Conservation (phyloP, 306 rosid species). For the Dryas octopetala region DNA sequence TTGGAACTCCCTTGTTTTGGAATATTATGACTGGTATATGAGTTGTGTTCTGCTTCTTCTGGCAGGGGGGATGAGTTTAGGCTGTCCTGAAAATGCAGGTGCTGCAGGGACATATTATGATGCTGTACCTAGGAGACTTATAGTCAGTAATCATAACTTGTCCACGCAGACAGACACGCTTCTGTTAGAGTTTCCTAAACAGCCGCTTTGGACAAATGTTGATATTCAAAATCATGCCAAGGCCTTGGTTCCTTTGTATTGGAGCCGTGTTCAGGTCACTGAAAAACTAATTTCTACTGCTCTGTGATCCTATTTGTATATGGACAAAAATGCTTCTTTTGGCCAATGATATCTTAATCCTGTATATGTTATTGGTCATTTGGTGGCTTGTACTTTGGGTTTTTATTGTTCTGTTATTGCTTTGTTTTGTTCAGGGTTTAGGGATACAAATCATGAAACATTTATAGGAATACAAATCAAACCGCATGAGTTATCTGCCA, state of each 20-base stretch:
- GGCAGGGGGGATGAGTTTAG: slow-evolving; percentile 85
- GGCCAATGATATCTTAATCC: too few relatives aligned
- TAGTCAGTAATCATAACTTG: slow-evolving; percentile 70
- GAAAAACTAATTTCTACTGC: slow-evolving; percentile 23
- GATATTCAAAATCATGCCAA: slow-evolving; percentile 83
- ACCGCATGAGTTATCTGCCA: too few relatives aligned
- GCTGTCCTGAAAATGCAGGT: slow-evolving; percentile 86
- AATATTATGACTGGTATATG: not conserved
- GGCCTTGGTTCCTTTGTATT: slow-evolving; percentile 88
- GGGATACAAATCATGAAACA: too few relatives aligned
- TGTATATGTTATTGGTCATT: too few relatives aligned
- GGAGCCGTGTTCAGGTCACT: slow-evolving; percentile 98
- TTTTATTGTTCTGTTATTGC: too few relatives aligned
- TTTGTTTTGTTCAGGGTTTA: too few relatives aligned
- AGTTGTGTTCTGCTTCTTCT: not conserved
- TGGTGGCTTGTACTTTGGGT: too few relatives aligned
- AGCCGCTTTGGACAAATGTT: slow-evolving; percentile 92
- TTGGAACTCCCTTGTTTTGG: not conserved
- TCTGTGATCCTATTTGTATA: not conserved
- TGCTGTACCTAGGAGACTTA: slow-evolving; percentile 87
- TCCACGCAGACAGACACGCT: slow-evolving; percentile 91
- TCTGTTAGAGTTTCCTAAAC: slow-evolving; percentile 85
- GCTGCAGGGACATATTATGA: slow-evolving; percentile 98
- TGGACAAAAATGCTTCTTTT: slow-evolving; percentile 1
- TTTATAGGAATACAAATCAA: too few relatives aligned